Percentiles rank a stretch among this genome's conserved stretches.
Evolutionary conservation across 805 yeast species (phyloP).

Genomic region (Yamadazyma ubonensis): DNA sequence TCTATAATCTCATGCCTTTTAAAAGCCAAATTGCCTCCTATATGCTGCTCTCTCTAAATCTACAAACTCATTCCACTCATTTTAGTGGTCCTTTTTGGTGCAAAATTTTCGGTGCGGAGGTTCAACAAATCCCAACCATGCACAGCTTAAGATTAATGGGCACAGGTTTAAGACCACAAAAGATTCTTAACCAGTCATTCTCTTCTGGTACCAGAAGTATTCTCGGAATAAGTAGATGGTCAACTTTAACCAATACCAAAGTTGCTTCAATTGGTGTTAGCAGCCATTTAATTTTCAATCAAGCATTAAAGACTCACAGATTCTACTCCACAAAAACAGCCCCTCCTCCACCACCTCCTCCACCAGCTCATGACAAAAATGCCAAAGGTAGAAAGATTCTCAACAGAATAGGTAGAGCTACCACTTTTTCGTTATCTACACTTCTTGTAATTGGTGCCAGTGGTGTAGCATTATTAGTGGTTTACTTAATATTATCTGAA

Average conservation of each 20-base stretch:
- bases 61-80: too few relatives aligned
- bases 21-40: too few relatives aligned
- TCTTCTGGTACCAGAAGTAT: background rate
- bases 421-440: slow-evolving; percentile 62
- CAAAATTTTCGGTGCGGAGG: slow-evolving; percentile 17
- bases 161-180: background rate
- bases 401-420: slow-evolving; percentile 50
- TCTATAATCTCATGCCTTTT: too few relatives aligned
- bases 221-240: background rate
- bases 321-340: slow-evolving; percentile 20
- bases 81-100: too few relatives aligned
- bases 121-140: slow-evolving; percentile 1
- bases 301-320: slow-evolving; percentile 2
- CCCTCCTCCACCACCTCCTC: slow-evolving; percentile 42
- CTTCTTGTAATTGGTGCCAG: slow-evolving; percentile 65
- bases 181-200: background rate
- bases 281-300: too few relatives aligned
- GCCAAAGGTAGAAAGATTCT: slow-evolving; percentile 44
- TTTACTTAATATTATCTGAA: slow-evolving; percentile 77
- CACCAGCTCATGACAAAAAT: slow-evolving; percentile 34
- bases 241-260: too few relatives aligned
- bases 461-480: slow-evolving; percentile 64
- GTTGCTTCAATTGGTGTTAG: too few relatives aligned
- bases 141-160: background rate
- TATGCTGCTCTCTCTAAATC: too few relatives aligned